Conservation (phyloP, 768 basidiomycete species). For the Termitomyces sp. region DNA sequence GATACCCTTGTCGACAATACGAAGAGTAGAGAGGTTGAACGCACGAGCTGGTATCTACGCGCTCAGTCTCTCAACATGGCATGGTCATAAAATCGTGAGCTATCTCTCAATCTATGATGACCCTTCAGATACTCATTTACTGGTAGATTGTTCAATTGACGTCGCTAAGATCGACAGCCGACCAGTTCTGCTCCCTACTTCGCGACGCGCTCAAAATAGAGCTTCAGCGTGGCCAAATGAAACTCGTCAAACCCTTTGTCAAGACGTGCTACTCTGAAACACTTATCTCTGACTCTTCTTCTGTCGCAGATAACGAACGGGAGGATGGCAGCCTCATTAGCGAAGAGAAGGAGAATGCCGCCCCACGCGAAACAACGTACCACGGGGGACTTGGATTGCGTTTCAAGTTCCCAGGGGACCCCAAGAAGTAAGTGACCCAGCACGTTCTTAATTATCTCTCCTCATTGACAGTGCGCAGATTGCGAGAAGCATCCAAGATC, state of each 20-base stretch:
- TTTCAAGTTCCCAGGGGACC: conserved; percentile 90
- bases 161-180: conserved; percentile 88
- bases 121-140: not conserved
- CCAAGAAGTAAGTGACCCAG: conserved; percentile 65
- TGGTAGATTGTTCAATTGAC: conserved; percentile 88
- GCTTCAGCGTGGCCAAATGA: conserved; percentile 90
- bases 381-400: conserved; percentile 77
- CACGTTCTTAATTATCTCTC: not conserved
- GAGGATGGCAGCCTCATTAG: conserved; percentile 64
- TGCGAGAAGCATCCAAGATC: conserved; percentile 90
- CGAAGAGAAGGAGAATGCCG: conserved; percentile 47
- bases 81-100: conserved; percentile 88
- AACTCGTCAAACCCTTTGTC: conserved; percentile 83
- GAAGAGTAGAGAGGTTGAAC: conserved; percentile 91
- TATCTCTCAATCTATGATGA: not conserved
- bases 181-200: conserved; percentile 86
- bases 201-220: conserved; percentile 88
- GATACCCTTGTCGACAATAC: conserved; percentile 86
- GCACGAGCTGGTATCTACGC: conserved; percentile 94
- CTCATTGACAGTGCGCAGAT: conserved; percentile 34
- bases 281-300: conserved; percentile 58
- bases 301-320: conserved; percentile 59
- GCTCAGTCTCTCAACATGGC: conserved; percentile 92
- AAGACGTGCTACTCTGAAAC: conserved; percentile 94
- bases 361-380: conserved; percentile 49